These are phyloP conservation scores for carrot (Daucus carota) DNA, from an alignment of 129 eudicot species.

Conservation along the genomic window DH1_v3.0 NC_030387.2:3735001-3735500, in stretches of 20 bases:
- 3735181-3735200: constrained; percentile 30
- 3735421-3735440: constrained; percentile 89
- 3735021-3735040: background rate
- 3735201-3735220: constrained; percentile 56
- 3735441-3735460: constrained; percentile 75
- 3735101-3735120: background rate
- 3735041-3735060: too few species aligned
- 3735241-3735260: constrained; percentile 67
- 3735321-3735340: constrained; percentile 48
- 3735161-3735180: background rate
- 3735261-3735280: constrained; percentile 84
- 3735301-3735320: constrained; percentile 57
- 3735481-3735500: constrained; percentile 54
- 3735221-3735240: constrained; percentile 52
- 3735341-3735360: constrained; percentile 98
- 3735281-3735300: constrained; percentile 57
- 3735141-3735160: background rate
- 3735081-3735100: background rate
- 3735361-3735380: constrained; percentile 71
- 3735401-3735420: constrained; percentile 75
- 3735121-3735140: background rate
- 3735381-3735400: constrained; percentile 68
- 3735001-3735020: background rate
- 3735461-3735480: constrained; percentile 83
- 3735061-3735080: background rate